These are phyloP conservation scores for Dendrobium officinale DNA, from an alignment of 106 monocot genomes.

Conservation along the genomic window DNA sequence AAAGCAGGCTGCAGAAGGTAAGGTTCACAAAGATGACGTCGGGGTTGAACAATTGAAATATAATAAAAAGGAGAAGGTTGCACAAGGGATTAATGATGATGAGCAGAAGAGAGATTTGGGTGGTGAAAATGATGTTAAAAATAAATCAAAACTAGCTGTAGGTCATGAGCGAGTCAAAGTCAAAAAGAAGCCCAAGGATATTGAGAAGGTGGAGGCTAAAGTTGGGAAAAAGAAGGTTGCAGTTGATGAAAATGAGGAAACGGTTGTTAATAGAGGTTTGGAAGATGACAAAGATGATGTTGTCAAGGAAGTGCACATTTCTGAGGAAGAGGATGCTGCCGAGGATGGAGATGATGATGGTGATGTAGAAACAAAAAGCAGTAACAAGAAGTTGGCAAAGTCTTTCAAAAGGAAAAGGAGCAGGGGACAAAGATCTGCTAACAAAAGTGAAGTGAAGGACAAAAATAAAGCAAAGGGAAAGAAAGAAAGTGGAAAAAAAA, in stretches of 20 bases:
- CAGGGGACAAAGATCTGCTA: not conserved
- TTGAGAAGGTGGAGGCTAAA: not conserved
- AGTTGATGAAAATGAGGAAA: not conserved
- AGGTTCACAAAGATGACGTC: not conserved
- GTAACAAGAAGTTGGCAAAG: not conserved
- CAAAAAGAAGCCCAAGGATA: not conserved
- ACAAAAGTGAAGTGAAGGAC: not conserved
- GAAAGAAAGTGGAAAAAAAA: conserved; percentile 7
- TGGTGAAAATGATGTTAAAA: not conserved
- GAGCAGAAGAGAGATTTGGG: not conserved
- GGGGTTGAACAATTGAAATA: too few species aligned
- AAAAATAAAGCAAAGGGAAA: conserved; percentile 6
- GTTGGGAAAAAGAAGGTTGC: not conserved
- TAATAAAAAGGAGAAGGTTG: not conserved
- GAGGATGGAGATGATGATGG: not conserved
- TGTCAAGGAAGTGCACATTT: not conserved
- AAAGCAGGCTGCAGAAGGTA: not conserved
- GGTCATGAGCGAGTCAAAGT: not conserved
- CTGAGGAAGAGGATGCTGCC: not conserved
- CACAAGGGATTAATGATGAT: not conserved
- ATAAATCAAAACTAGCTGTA: not conserved
- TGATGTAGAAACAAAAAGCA: not conserved
- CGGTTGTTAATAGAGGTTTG: not conserved
- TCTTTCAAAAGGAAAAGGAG: not conserved
- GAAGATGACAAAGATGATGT: not conserved